These are phyloP conservation scores for Hypomyces perniciosus DNA, from an alignment of 2,329 filamentous ascomycete genomes.

Conservation along the genomic window DNA sequence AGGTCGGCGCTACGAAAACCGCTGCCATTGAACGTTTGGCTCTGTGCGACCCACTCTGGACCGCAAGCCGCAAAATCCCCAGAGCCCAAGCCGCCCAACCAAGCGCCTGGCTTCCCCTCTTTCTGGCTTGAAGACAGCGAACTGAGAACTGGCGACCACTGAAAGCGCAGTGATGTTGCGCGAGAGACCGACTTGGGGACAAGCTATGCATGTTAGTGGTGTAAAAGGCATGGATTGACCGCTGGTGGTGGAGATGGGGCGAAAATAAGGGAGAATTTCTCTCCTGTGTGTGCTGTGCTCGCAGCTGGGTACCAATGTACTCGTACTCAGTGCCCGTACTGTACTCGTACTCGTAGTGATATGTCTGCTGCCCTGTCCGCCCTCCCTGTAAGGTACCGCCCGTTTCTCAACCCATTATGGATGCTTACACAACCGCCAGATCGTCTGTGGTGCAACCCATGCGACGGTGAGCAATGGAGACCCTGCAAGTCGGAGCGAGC, in stretches of 20 bases:
- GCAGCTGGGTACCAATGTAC: no score
- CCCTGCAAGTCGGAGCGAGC: constrained; percentile 7
- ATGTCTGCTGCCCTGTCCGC: not conserved
- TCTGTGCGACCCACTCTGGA: constrained; percentile 22
- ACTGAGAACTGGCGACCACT: not conserved
- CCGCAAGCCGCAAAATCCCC: constrained; percentile 18
- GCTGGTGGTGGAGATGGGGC: not conserved
- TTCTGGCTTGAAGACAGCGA: not conserved
- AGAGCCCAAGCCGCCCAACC: constrained; percentile 27
- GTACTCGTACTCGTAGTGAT: not conserved
- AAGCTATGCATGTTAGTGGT: no score
- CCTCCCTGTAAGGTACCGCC: constrained; percentile 13
- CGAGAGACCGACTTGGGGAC: not conserved
- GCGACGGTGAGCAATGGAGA: constrained; percentile 7
- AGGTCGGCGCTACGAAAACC: constrained; percentile 28
- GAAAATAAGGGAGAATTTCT: not conserved
- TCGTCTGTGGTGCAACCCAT: constrained; percentile 13
- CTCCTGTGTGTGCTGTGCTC: no score
- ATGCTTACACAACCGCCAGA: constrained; percentile 8
- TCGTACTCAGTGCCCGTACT: not conserved
- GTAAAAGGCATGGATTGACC: not conserved
- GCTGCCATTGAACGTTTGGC: constrained; percentile 26
- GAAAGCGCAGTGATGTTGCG: not conserved
- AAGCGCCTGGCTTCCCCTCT: constrained; percentile 20
- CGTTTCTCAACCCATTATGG: not conserved